phyloP scores from a whole-genome alignment of 805 yeast genomes.

The Candida yuanshanica region DNA sequence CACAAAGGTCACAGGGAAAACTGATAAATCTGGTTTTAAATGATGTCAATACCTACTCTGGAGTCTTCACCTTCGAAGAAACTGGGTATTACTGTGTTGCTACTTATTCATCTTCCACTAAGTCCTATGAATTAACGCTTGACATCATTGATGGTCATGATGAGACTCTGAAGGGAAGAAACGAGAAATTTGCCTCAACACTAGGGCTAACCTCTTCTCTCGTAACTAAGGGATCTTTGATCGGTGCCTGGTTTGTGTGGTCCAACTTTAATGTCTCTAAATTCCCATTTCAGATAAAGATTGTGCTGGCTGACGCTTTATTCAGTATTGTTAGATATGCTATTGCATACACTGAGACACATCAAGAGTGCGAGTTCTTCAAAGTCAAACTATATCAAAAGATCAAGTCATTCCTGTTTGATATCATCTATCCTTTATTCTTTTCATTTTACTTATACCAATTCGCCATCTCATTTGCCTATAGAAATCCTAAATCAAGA shows the following conservation, averaged over 20 bases:
- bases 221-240: not conserved
- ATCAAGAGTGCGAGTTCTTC: too few relatives aligned
- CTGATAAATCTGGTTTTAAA: not conserved
- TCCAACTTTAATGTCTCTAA: not conserved
- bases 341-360: too few relatives aligned
- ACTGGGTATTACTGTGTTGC: not conserved
- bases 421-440: not conserved
- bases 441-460: not conserved
- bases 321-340: not conserved
- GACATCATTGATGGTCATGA: not conserved
- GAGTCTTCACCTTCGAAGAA: not conserved
- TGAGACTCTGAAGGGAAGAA: not conserved
- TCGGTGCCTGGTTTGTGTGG: not conserved
- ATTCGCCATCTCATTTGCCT: not conserved
- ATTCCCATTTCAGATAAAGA: not conserved
- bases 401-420: not conserved
- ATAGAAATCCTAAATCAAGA: not conserved
- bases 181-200: not conserved
- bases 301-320: not conserved
- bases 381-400: not conserved
- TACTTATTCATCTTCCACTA: not conserved
- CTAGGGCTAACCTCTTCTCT: not conserved
- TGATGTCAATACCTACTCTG: not conserved
- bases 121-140: not conserved
- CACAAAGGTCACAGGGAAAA: not conserved